Evolutionary conservation across 148 eudicot species (phyloP).

Genomic region (Euryodendron excelsum): DNA sequence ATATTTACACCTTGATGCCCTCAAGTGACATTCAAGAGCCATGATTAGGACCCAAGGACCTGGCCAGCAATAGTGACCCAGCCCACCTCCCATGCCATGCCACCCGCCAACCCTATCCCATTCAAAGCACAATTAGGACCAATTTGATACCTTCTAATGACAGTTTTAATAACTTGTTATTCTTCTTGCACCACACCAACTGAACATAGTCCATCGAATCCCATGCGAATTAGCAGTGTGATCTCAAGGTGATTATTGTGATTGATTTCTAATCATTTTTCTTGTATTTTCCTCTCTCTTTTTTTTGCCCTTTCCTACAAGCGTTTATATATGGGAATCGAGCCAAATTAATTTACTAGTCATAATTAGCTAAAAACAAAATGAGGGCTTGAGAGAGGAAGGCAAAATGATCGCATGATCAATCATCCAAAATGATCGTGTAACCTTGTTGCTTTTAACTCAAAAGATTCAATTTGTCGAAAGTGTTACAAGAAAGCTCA

Average conservation of each 20-base stretch:
- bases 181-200: constrained; percentile 9
- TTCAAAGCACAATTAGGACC: too few species aligned
- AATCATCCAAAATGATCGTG: constrained; percentile 9
- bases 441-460: constrained; percentile 9
- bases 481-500: constrained; percentile 13
- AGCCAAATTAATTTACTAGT: not conserved
- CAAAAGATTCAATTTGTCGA: constrained; percentile 11
- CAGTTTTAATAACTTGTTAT: not conserved
- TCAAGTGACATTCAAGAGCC: not conserved
- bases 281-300: not conserved
- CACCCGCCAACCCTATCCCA: too few species aligned
- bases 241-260: constrained; percentile 38
- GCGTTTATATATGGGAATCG: not conserved
- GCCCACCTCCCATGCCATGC: not conserved
- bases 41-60: not conserved
- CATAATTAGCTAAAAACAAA: constrained; percentile 14
- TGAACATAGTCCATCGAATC: constrained; percentile 16
- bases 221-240: constrained; percentile 23
- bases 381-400: not conserved
- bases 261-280: constrained; percentile 24
- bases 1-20: too few species aligned
- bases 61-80: not conserved
- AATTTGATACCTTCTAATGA: not conserved
- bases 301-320: not conserved
- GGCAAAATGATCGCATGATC: constrained; percentile 14